Conservation (phyloP, 257 asterid genomes). For the Oldenlandia corymbosa region DNA sequence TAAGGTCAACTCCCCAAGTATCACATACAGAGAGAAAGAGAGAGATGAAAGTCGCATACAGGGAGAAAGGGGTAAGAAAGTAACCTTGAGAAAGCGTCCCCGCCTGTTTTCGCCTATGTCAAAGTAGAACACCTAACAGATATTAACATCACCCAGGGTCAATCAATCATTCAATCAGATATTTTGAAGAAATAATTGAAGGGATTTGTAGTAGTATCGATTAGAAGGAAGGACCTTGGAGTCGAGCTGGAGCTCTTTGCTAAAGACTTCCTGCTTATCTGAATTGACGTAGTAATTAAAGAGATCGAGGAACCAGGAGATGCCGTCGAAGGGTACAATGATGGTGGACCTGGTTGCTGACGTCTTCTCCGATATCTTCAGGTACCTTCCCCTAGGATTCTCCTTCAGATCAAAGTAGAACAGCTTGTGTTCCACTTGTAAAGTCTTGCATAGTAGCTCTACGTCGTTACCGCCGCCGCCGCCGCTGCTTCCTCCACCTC, state of each 20-base stretch:
- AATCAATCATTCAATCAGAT: not conserved
- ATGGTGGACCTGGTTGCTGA: constrained; percentile 95
- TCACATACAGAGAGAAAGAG: no score
- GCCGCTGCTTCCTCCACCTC: constrained; percentile 20
- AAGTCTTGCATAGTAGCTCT: constrained; percentile 79
- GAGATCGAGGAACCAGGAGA: constrained; percentile 95
- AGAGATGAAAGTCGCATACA: not conserved
- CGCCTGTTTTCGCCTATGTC: constrained; percentile 94
- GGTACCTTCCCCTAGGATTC: constrained; percentile 93
- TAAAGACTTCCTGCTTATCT: constrained; percentile 65
- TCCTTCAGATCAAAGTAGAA: constrained; percentile 97
- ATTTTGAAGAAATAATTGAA: not conserved
- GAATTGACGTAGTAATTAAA: constrained; percentile 93
- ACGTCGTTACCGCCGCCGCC: constrained; percentile 78
- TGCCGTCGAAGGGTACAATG: constrained; percentile 86
- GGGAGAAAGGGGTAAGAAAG: constrained; percentile 5
- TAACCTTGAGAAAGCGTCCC: constrained; percentile 95
- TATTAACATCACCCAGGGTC: no score
- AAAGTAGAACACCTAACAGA: constrained; percentile 80
- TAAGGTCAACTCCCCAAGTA: no score
- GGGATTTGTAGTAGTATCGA: no score
- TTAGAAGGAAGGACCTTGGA: constrained; percentile 47
- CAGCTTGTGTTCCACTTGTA: constrained; percentile 95
- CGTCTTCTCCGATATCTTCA: constrained; percentile 94
- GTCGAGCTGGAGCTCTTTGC: constrained; percentile 97